A percentile compares a stretch with the other conserved stretches of the same genome.
These are phyloP conservation scores for Cardamine chenopodiifolia DNA, from an alignment of 345 rosid species.

Conservation along the genomic window DNA sequence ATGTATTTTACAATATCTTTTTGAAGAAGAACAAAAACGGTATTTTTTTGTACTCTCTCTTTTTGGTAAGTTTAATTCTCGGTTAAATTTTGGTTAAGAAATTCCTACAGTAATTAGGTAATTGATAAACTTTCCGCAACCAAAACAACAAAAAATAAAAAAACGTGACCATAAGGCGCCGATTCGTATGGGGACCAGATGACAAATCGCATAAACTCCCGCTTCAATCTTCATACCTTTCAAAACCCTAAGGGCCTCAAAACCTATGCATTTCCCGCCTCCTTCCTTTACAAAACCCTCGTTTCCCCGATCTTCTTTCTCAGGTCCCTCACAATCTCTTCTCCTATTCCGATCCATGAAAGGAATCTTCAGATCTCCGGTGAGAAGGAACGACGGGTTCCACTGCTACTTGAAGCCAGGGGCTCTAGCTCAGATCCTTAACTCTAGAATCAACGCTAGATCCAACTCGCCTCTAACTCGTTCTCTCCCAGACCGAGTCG, in stretches of 20 bases:
- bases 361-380: slow-evolving; percentile 38
- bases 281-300: slow-evolving; percentile 27
- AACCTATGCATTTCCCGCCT: slow-evolving; percentile 34
- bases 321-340: neutral
- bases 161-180: no score
- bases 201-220: slow-evolving; percentile 12
- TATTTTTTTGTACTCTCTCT: no score
- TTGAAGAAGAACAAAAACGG: no score
- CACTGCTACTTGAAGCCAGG: slow-evolving; percentile 64
- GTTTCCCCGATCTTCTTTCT: neutral
- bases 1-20: no score
- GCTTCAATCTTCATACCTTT: slow-evolving; percentile 16
- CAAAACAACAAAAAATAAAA: no score
- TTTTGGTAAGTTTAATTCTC: no score
- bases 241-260: slow-evolving; percentile 26
- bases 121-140: no score
- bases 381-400: slow-evolving; percentile 43
- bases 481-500: neutral
- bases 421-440: slow-evolving; percentile 58
- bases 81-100: no score
- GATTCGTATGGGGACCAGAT: no score
- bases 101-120: no score
- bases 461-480: slow-evolving; percentile 4
- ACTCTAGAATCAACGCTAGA: slow-evolving; percentile 58
- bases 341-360: slow-evolving; percentile 36